Evolutionary conservation across 1,139 yeast genomes (phyloP).

Genomic region (Scheffersomyces quercinus): DNA sequence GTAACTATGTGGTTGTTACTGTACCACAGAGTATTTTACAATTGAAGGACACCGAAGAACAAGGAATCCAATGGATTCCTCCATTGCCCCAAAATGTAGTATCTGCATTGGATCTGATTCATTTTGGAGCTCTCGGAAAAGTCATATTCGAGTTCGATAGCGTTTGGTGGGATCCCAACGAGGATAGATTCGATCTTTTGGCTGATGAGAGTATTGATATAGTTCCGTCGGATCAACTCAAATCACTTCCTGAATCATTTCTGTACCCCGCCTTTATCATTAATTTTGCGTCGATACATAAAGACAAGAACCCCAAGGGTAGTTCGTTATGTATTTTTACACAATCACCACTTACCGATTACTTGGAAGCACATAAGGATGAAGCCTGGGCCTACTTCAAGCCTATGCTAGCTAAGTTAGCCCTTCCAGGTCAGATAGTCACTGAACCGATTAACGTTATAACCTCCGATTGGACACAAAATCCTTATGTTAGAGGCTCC

Average conservation of each 20-base stretch:
- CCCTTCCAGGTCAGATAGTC: slow-evolving; percentile 11
- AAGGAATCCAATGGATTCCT: slow-evolving; percentile 61
- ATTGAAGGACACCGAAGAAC: slow-evolving; percentile 31
- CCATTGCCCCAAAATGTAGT: slow-evolving; percentile 49
- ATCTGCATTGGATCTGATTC: slow-evolving; percentile 49
- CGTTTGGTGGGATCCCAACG: slow-evolving; percentile 62
- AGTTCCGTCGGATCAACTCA: background rate
- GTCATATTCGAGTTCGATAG: slow-evolving; percentile 69
- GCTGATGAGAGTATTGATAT: slow-evolving; percentile 23
- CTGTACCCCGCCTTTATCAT: slow-evolving; percentile 31
- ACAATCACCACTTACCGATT: slow-evolving; percentile 69
- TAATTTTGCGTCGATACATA: slow-evolving; percentile 30
- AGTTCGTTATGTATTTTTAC: slow-evolving; percentile 57
- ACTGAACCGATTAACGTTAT: slow-evolving; percentile 50
- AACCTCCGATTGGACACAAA: slow-evolving; percentile 68
- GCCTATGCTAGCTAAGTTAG: slow-evolving; percentile 34
- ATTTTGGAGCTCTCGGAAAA: slow-evolving; percentile 77
- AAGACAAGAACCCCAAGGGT: slow-evolving; percentile 6
- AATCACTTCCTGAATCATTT: slow-evolving; percentile 25
- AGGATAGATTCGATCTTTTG: slow-evolving; percentile 54
- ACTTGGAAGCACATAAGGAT: slow-evolving; percentile 35
- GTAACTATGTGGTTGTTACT: slow-evolving; percentile 65
- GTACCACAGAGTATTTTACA: slow-evolving; percentile 72
- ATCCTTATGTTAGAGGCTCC: slow-evolving; percentile 71
- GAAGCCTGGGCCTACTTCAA: slow-evolving; percentile 42